These are phyloP conservation scores for Cinnamomum chago DNA, from an alignment of 164 flowering plant genomes.

Conservation along the genomic window DNA sequence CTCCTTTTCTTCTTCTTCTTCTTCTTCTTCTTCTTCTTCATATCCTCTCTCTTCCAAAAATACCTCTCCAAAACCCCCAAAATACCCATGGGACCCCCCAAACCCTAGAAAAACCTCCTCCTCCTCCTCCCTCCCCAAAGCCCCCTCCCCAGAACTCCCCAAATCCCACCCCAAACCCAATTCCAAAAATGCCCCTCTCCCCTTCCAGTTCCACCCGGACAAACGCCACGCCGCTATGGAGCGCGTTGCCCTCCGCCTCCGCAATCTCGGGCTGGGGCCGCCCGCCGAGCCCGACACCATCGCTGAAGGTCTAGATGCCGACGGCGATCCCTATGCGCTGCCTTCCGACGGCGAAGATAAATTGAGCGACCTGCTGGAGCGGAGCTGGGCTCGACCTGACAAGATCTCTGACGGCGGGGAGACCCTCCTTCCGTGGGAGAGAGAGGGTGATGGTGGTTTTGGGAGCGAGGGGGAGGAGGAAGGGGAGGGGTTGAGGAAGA, in stretches of 20 bases:
- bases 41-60: conserved; percentile 7
- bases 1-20: conserved; percentile 21
- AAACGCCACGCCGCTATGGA: conserved; percentile 54
- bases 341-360: conserved; percentile 54
- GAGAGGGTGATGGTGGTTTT: conserved; percentile 6
- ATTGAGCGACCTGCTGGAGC: conserved; percentile 69
- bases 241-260: conserved; percentile 66
- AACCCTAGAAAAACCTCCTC: conserved; percentile 14
- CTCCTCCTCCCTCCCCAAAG: conserved; percentile 2
- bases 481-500: conserved; percentile 37
- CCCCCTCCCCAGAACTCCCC: conserved; percentile 34
- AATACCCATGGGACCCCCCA: background rate
- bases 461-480: conserved; percentile 29
- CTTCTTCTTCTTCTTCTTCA: conserved; percentile 20
- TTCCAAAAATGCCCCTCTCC: conserved; percentile 13
- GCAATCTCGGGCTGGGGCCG: conserved; percentile 61
- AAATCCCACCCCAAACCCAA: background rate
- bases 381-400: conserved; percentile 87
- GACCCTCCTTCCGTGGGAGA: conserved; percentile 78
- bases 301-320: conserved; percentile 14
- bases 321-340: conserved; percentile 38
- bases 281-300: no score
- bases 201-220: conserved; percentile 20
- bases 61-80: background rate
- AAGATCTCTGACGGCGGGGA: conserved; percentile 29